Evolutionary conservation across 2,329 filamentous ascomycete species (phyloP), one percentile per base, ranked within the genome.

Genomic region (Fusarium oligoseptatum): DNA sequence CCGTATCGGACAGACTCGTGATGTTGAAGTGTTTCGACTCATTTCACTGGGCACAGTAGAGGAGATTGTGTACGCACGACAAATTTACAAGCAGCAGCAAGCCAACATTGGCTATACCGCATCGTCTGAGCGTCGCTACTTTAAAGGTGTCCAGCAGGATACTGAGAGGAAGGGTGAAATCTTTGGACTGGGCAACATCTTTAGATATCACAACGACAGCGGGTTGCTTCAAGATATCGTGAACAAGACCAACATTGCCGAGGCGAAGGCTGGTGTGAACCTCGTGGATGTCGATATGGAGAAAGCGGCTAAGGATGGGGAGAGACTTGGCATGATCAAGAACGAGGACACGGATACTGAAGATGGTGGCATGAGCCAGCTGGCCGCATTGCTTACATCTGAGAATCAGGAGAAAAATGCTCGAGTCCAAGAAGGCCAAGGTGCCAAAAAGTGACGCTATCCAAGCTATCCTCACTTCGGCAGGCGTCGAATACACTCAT

Each of bases 51-150:
- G 97, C 1, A 98, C 97, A 0, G 95, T 99, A 17, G 97, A 99
- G 80, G 97, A 99, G 82, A 97, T 98, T 64, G 95, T 98, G 9
- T 99, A 99, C 78, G 97, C 96, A 0, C 90, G 97, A 8, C 97
- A 99, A 79, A 97, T 99, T 43, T 99, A 99, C 88, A 99, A 99
- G 82, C 97, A 99, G 80, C 97, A 99, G 79, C 97, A 98, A 84
- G 96, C 97, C 29, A 98, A 98, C 79, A 98, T 99, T 68, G 97
- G 94, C 1, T 98, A 99, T 83, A 97, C 92, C 37, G 97, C 97
- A 0, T 97, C 94, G 0, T 93, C 92, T 6, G 97, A 99, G 82
- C 92, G 97, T 4, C 91, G 97, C 2, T 99, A 99, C 82, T 99
- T 99, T 85, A 95, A 93, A 76, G 97, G 97, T 45, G 94, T 98